Base-by-base conservation (phyloP, 1,284 basidiomycete species). In the Malassezia restricta region DNA sequence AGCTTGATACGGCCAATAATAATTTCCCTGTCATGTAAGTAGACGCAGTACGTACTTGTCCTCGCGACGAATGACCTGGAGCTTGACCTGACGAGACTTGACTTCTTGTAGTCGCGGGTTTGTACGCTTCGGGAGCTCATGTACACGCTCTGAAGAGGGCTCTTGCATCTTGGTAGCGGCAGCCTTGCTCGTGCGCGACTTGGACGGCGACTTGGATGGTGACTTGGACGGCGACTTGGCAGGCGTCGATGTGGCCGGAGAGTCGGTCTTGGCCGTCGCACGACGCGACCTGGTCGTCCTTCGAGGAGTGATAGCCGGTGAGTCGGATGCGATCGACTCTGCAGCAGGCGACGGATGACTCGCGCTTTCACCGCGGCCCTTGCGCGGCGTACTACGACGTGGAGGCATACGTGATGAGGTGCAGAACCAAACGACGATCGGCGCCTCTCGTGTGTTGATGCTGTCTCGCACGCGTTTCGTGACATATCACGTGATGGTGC, bases 1-100 rank as follows among this genome's bases (percentile, higher is more conserved):
- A 95, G 85, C 78, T 96, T 98, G 76, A 96, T 80, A 57, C 92
- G 79, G 8, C 89, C 92, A 53, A 89, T 87, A 55, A 87, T 79
- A 64, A 91, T 88, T 76, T 87, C 83, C 47, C 50, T 56, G 40
- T 9, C 17, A 33, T 28, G 40, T 32, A 8, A 32, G 38, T n/a
- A 27, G 11, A 15, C 11, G 20, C 1, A 32, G 5, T 20, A 55
- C 58, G 49, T 40, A 63, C 71, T 82, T 80, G 20, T 82, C 83
- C 67, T 87, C 84, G 54, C 85, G 82, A 66, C 81, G 82, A 54
- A 88, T 81, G 48, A 85, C 82, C 76, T 87, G 86, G 69, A 86
- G 86, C 75, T 87, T 88, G 61, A 87, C 85, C 32, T 65, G 65
- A 20, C 63, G 64, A 39, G 64, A 56, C 35, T 62, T 62, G 51